A percentile compares a stretch with the other conserved stretches of the same genome.
These are phyloP conservation scores for Zalerion maritima DNA, from an alignment of 495 filamentous ascomycete genomes.

Conservation along the genomic window DNA sequence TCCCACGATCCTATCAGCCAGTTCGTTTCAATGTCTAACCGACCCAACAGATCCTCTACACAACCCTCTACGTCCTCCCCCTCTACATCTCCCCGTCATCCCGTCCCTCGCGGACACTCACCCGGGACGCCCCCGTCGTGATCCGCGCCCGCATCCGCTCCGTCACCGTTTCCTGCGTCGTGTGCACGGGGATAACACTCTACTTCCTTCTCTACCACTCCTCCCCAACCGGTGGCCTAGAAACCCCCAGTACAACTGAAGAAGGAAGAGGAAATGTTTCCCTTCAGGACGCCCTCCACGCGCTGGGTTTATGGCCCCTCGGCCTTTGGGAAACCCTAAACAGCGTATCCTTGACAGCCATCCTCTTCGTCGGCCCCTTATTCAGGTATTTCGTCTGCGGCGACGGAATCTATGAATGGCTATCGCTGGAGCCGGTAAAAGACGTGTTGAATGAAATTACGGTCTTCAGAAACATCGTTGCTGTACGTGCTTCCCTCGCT, in stretches of 20 bases:
- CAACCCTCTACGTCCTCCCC: conserved; percentile 73
- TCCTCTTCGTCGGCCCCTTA: conserved; percentile 76
- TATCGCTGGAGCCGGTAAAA: conserved; percentile 20
- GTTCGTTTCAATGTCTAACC: no score
- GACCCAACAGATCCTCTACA: conserved; percentile 62
- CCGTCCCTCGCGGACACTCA: conserved; percentile 65
- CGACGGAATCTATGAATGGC: conserved; percentile 52
- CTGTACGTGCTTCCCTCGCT: conserved; percentile 19
- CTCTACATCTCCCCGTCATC: conserved; percentile 75
- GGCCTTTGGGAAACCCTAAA: conserved; percentile 43
- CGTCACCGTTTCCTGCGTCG: conserved; percentile 54
- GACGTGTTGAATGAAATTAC: conserved; percentile 20
- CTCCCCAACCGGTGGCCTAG: no score
- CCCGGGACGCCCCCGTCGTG: conserved; percentile 77
- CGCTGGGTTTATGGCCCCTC: conserved; percentile 65
- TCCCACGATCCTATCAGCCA: no score
- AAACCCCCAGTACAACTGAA: no score
- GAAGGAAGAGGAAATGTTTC: conserved; percentile 18
- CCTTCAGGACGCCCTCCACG: conserved; percentile 38
- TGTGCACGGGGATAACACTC: conserved; percentile 45
- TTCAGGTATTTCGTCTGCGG: conserved; percentile 62
- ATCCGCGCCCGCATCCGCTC: conserved; percentile 74
- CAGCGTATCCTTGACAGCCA: conserved; percentile 49
- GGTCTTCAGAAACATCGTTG: conserved; percentile 41
- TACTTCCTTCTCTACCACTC: conserved; percentile 35